A percentile compares a stretch with the other conserved stretches of the same genome.
phyloP scores from a whole-genome alignment of 495 filamentous ascomycete genomes.

The Opeltia flavorubescens region DNA sequence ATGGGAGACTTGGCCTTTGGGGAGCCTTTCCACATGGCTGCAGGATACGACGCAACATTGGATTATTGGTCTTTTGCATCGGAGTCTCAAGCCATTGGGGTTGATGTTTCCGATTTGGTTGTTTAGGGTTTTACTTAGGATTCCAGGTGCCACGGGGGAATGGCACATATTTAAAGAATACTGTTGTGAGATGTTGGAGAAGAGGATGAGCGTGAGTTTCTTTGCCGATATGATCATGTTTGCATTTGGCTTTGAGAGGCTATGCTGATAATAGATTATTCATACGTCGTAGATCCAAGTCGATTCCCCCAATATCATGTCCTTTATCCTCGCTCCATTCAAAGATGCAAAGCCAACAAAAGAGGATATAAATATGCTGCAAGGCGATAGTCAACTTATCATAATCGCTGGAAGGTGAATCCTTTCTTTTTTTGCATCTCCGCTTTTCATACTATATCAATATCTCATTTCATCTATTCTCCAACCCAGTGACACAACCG shows the following conservation, averaged over 20 bases:
- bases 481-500: slow-evolving; percentile 22
- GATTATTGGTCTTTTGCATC: slow-evolving; percentile 15
- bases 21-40: slow-evolving; percentile 30
- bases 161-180: slow-evolving; percentile 17
- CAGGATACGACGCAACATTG: slow-evolving; percentile 19
- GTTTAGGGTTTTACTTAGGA: slow-evolving; percentile 20
- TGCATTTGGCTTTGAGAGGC: slow-evolving; percentile 6
- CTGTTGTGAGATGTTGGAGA: slow-evolving; percentile 16
- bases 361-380: slow-evolving; percentile 16
- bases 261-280: no score
- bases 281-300: slow-evolving; percentile 18
- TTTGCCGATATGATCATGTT: not conserved
- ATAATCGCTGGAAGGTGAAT: slow-evolving; percentile 30
- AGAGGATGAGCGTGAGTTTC: slow-evolving; percentile 10
- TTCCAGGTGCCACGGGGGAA: slow-evolving; percentile 17
- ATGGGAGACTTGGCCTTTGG: slow-evolving; percentile 36
- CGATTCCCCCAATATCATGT: slow-evolving; percentile 20
- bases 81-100: slow-evolving; percentile 23
- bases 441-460: not conserved
- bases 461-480: not conserved
- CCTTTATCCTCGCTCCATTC: slow-evolving; percentile 21
- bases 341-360: slow-evolving; percentile 16
- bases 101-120: slow-evolving; percentile 27
- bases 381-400: slow-evolving; percentile 22
- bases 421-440: not conserved